A percentile compares a stretch with the other conserved stretches of the same genome.
Conservation (phyloP, 805 yeast genomes). For the Saccharomycopsis guyanensis region DNA sequence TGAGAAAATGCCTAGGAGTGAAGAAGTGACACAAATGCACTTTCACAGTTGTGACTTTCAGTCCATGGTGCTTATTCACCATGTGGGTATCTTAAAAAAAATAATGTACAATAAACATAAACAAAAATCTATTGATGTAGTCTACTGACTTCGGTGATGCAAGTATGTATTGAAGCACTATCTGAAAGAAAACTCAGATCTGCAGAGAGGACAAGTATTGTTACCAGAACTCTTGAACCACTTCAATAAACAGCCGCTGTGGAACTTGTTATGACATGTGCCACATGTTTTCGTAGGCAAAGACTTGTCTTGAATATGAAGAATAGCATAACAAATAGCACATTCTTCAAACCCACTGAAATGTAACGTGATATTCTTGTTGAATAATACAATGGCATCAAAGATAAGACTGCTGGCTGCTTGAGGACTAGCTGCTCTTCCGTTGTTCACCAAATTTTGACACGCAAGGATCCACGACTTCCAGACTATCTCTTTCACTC, state of each 20-base stretch:
- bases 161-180: too few relatives aligned
- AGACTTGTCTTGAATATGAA: conserved; percentile 80
- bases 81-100: too few relatives aligned
- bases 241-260: conserved; percentile 89
- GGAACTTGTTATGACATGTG: conserved; percentile 91
- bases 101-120: too few relatives aligned
- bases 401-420: conserved; percentile 29
- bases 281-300: conserved; percentile 83
- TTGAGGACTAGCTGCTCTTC: conserved; percentile 43
- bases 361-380: conserved; percentile 70
- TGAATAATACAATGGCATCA: conserved; percentile 61
- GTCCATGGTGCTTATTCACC: too few relatives aligned
- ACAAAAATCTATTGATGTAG: too few relatives aligned
- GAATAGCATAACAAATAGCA: conserved; percentile 89
- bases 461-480: conserved; percentile 92
- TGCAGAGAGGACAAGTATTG: conserved; percentile 92
- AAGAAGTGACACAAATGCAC: too few relatives aligned
- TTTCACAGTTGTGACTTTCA: too few relatives aligned
- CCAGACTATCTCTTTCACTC: conserved; percentile 90
- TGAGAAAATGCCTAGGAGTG: background rate
- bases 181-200: conserved; percentile 51
- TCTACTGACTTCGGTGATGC: too few relatives aligned
- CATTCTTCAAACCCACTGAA: conserved; percentile 95
- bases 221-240: conserved; percentile 96
- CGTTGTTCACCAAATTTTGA: conserved; percentile 66